Conservation (phyloP, 495 filamentous ascomycete species). For the Neurospora discreta region DNA sequence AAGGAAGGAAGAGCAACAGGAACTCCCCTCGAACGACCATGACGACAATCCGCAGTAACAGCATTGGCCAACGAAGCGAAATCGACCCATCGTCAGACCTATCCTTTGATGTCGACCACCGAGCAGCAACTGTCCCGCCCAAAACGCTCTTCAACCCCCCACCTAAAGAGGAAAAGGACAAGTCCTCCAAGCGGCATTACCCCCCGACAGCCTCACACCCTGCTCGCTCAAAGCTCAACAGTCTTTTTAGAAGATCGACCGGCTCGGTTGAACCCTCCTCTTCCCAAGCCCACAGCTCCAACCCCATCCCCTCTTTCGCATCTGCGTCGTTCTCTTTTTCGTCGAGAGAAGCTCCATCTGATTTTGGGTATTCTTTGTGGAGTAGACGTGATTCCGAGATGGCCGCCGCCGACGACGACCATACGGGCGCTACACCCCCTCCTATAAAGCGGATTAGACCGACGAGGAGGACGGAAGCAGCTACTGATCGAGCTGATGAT, state of each 20-base stretch:
- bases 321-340: slow-evolving; percentile 23
- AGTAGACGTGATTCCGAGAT: slow-evolving; percentile 11
- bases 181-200: slow-evolving; percentile 25
- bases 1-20: slow-evolving; percentile 14
- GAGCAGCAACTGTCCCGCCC: slow-evolving; percentile 22
- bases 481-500: not conserved
- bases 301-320: slow-evolving; percentile 20
- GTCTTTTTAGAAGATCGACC: slow-evolving; percentile 29
- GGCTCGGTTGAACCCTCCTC: slow-evolving; percentile 11
- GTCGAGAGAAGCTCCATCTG: slow-evolving; percentile 4
- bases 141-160: slow-evolving; percentile 15
- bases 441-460: slow-evolving; percentile 33
- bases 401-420: slow-evolving; percentile 22
- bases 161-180: not conserved
- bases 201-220: slow-evolving; percentile 31
- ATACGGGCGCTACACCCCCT: slow-evolving; percentile 32
- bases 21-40: slow-evolving; percentile 12
- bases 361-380: slow-evolving; percentile 21
- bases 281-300: not conserved
- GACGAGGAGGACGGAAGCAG: slow-evolving; percentile 1
- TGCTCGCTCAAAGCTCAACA: slow-evolving; percentile 27
- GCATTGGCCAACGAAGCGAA: slow-evolving; percentile 19
- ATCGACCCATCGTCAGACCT: slow-evolving; percentile 4
- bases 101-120: slow-evolving; percentile 4
- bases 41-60: slow-evolving; percentile 23